Conservation (phyloP, 352 stramenopile species). For the Phytophthora pisi region DNA sequence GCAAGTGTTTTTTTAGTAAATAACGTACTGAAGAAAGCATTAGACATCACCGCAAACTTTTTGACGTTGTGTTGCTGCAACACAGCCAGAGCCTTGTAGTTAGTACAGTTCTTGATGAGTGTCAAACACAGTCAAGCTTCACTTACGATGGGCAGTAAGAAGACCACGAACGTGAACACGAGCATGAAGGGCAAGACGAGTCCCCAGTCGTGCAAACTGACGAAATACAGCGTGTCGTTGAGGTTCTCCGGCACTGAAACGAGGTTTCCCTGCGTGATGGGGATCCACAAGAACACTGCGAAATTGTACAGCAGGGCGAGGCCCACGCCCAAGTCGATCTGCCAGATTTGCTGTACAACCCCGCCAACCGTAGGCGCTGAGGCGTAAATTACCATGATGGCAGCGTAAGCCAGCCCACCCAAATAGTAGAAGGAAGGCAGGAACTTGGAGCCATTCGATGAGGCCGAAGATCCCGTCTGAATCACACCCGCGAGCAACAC, state of each 20-base stretch:
- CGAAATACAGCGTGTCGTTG: constrained; percentile 51
- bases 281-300: constrained; percentile 55
- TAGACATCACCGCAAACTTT: constrained; percentile 76
- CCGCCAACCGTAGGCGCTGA: constrained; percentile 62
- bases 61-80: constrained; percentile 65
- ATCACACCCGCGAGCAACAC: constrained; percentile 63
- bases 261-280: constrained; percentile 50
- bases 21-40: constrained; percentile 71
- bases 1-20: neutral
- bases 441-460: constrained; percentile 45
- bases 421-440: constrained; percentile 69
- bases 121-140: neutral
- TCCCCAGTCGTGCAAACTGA: constrained; percentile 66
- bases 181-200: constrained; percentile 59
- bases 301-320: constrained; percentile 76
- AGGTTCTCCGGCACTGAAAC: constrained; percentile 51
- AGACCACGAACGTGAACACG: constrained; percentile 66
- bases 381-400: constrained; percentile 71
- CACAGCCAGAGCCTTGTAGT: neutral
- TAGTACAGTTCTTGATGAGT: neutral
- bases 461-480: constrained; percentile 49
- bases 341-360: constrained; percentile 66
- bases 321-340: constrained; percentile 70
- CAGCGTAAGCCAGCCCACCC: constrained; percentile 63
- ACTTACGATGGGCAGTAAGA: constrained; percentile 58